Percentiles rank a stretch among this genome's conserved stretches.
Conservation (phyloP, 2,329 filamentous ascomycete species). For the Dryadomyces quercus-mongolicae region DNA sequence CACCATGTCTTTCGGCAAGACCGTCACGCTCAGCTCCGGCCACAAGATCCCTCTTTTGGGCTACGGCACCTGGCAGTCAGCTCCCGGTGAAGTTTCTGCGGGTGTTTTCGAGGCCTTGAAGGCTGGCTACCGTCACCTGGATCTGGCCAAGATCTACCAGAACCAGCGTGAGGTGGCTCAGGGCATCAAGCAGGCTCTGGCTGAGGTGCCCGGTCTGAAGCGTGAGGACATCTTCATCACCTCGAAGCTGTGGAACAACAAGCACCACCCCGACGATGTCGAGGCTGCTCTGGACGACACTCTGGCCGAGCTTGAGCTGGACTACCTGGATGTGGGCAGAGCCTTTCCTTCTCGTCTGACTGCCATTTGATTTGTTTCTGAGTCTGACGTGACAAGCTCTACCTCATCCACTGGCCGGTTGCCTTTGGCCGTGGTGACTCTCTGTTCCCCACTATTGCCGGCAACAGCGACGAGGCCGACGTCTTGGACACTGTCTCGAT, state of each 20-base stretch:
- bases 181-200: slow-evolving; percentile 34
- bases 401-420: slow-evolving; percentile 53
- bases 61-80: slow-evolving; percentile 29
- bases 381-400: slow-evolving; percentile 25
- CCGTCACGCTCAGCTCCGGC: slow-evolving; percentile 50
- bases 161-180: slow-evolving; percentile 50
- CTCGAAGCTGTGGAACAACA: slow-evolving; percentile 56
- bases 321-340: slow-evolving; percentile 40
- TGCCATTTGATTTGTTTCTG: background rate
- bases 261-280: slow-evolving; percentile 49
- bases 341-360: background rate
- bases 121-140: slow-evolving; percentile 52
- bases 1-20: slow-evolving; percentile 41
- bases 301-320: slow-evolving; percentile 40
- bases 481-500: slow-evolving; percentile 24
- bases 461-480: slow-evolving; percentile 13
- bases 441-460: background rate
- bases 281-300: slow-evolving; percentile 42
- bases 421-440: slow-evolving; percentile 20
- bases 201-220: slow-evolving; percentile 37
- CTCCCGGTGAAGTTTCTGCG: slow-evolving; percentile 21
- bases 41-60: slow-evolving; percentile 33
- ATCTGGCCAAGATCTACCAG: slow-evolving; percentile 24
- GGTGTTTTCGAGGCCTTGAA: slow-evolving; percentile 53
- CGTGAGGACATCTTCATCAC: slow-evolving; percentile 49